Base-by-base conservation (phyloP, 2,329 filamentous ascomycete genomes). In the Exophiala oligosperma region DNA sequence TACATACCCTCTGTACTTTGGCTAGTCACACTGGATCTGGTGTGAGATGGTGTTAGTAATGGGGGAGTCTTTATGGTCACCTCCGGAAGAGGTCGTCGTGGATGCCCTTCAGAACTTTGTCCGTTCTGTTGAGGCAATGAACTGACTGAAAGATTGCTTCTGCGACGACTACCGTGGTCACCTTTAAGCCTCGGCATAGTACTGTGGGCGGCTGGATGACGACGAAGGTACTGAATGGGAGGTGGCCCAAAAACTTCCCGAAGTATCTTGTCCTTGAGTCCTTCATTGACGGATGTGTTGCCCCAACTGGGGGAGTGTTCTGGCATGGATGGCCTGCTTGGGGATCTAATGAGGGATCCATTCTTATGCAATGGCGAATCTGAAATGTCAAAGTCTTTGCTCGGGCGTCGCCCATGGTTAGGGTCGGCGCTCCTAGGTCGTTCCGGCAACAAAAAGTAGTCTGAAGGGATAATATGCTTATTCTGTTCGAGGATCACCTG, bases 401-500 rank as follows among this genome's bases (percentile, higher is more conserved):
- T 66, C 32, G 44, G 57, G 24, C 60, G 55, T 2, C 64, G 60
- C n/a, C 60, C 61, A 48, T 67, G 64, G 32, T 59, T 61, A 2
- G 69, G 70, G 57, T 74, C 71, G 4, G 71, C 66, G 21, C 72
- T 72, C 29, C 68, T 68, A n/a, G 73, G 71, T 57, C 74, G 66
- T 52, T 74, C 79, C 32, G 85, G 79, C 17, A 87, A 80, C 54
- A 86, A 84, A 50, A 97, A 88, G 28, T 97, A 81, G 67, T 90
- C 90, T 47, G 91, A 86, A 1, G 93, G 93, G 43, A 97, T 86
- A 58, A 97, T 96, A 70, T 97, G 93, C 64, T 89, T 85, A 71
- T 97, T 97, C 71, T 97, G 92, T 69, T 93, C 90, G 61, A 97
- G 91, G 0, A 94, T 91, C 48, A 97, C 93, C 41, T 94, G 93